Evolutionary conservation across 2,329 filamentous ascomycete genomes (phyloP).

Genomic region (Monilinia fructicola): DNA sequence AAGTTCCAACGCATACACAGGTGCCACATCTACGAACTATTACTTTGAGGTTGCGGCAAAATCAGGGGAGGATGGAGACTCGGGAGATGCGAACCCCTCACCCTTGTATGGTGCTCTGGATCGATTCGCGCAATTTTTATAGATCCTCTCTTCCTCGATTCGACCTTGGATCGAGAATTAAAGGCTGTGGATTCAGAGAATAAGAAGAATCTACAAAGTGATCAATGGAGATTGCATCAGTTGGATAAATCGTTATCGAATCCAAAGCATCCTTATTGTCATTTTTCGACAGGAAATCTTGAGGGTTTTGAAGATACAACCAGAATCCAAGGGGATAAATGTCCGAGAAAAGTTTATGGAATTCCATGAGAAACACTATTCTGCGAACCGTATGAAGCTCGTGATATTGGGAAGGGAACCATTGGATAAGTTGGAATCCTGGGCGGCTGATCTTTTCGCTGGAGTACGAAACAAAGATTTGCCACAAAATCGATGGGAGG

Average conservation of each 20-base stretch:
- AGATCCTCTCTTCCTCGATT: conserved; percentile 66
- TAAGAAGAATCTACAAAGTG: conserved; percentile 76
- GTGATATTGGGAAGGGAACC: conserved; percentile 67
- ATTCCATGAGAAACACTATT: conserved; percentile 71
- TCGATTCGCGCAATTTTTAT: conserved; percentile 77
- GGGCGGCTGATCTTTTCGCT: conserved; percentile 68
- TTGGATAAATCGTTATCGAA: conserved; percentile 69
- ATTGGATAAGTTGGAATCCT: conserved; percentile 65
- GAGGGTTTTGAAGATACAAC: conserved; percentile 67
- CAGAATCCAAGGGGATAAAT: conserved; percentile 64
- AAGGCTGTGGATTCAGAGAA: conserved; percentile 75
- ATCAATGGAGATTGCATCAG: conserved; percentile 70
- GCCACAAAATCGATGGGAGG: conserved; percentile 64
- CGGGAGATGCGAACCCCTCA: conserved; percentile 56
- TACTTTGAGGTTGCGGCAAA: conserved; percentile 93
- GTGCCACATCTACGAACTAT: conserved; percentile 91
- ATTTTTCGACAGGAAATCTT: conserved; percentile 72
- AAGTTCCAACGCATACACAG: conserved; percentile 92
- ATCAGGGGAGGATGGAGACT: conserved; percentile 64
- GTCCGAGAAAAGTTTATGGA: conserved; percentile 71
- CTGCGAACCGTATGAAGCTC: conserved; percentile 73
- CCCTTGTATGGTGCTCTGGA: conserved; percentile 71
- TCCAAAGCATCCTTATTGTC: conserved; percentile 67
- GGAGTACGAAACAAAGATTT: conserved; percentile 67
- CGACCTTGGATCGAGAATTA: conserved; percentile 69